phyloP scores from a whole-genome alignment of 768 basidiomycete genomes.

The Boletus huronensis region DNA sequence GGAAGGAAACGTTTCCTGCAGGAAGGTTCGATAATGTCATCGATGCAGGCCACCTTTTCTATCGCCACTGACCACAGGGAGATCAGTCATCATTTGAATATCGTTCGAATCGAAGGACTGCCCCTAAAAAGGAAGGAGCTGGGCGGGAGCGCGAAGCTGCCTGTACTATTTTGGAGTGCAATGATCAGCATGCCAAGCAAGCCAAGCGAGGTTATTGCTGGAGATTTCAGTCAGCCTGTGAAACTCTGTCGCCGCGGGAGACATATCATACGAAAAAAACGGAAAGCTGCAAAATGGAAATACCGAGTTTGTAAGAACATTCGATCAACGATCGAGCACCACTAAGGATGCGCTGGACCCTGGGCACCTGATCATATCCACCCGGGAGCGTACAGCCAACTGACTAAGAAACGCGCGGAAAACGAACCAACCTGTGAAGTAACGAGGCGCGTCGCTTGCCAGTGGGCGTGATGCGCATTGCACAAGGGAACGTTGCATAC shows the following conservation, averaged over 20 bases:
- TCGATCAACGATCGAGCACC: constrained; percentile 22
- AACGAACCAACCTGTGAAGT: constrained; percentile 4
- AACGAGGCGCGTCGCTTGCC: not conserved
- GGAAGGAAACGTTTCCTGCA: constrained; percentile 27
- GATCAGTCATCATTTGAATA: constrained; percentile 36
- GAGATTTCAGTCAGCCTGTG: not conserved
- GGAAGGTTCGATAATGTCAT: constrained; percentile 30
- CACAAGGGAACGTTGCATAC: not conserved
- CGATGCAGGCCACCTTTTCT: constrained; percentile 25
- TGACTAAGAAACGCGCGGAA: not conserved
- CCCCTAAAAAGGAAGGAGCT: constrained; percentile 28
- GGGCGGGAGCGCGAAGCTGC: constrained; percentile 2
- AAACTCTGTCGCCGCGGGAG: not conserved
- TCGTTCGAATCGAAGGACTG: constrained; percentile 6
- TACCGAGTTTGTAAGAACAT: constrained; percentile 5
- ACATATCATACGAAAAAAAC: constrained; percentile 3
- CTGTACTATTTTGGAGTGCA: not conserved
- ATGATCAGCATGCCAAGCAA: constrained; percentile 12
- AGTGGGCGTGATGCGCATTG: not conserved
- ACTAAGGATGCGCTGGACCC: constrained; percentile 1
- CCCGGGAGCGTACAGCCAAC: not conserved
- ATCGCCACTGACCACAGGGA: constrained; percentile 21
- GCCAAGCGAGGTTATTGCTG: not conserved
- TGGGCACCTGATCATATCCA: constrained; percentile 9
- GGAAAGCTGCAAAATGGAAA: constrained; percentile 12